phyloP scores from a whole-genome alignment of 176 grass and related monocot species.

The Carex parvula region DNA sequence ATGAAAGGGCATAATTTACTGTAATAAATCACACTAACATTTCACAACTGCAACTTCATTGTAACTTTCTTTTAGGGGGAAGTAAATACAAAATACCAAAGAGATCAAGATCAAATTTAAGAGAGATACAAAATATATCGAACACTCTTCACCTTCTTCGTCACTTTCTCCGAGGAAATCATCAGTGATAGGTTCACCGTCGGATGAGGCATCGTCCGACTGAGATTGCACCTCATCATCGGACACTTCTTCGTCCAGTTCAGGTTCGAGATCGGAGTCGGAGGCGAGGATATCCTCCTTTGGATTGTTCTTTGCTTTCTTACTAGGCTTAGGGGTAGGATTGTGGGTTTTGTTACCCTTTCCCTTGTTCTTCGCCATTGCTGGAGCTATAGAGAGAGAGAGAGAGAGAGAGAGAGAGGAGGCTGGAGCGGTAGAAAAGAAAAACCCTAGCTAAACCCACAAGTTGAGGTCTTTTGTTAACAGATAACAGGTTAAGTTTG shows the following conservation, averaged over 20 bases:
- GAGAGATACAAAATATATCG: not conserved
- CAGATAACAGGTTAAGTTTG: not conserved
- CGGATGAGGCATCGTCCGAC: conserved; percentile 44
- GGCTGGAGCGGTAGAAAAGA: not conserved
- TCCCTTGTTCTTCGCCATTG: conserved; percentile 22
- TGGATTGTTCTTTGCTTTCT: conserved; percentile 26
- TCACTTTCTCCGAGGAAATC: conserved; percentile 77
- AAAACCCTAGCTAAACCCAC: conserved; percentile 34
- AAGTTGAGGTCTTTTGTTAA: conserved; percentile 34
- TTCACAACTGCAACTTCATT: not conserved
- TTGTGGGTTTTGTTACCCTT: conserved; percentile 4
- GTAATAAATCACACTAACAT: conserved; percentile 1
- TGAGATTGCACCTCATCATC: conserved; percentile 36
- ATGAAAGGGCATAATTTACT: not conserved
- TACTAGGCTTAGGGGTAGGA: not conserved
- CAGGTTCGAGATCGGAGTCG: conserved; percentile 49
- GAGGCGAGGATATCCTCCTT: conserved; percentile 54
- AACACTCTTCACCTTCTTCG: conserved; percentile 26
- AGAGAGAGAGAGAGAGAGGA: not conserved
- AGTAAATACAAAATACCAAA: not conserved
- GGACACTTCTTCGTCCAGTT: conserved; percentile 29
- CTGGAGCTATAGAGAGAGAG: not conserved
- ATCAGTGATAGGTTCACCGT: conserved; percentile 60
- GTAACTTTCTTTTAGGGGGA: not conserved
- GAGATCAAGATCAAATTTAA: not conserved